A percentile compares a stretch with the other conserved stretches of the same genome.
These are phyloP conservation scores for Apiotrichum sp. DNA, from an alignment of 1,284 basidiomycete genomes.

Conservation along the genomic window DNA sequence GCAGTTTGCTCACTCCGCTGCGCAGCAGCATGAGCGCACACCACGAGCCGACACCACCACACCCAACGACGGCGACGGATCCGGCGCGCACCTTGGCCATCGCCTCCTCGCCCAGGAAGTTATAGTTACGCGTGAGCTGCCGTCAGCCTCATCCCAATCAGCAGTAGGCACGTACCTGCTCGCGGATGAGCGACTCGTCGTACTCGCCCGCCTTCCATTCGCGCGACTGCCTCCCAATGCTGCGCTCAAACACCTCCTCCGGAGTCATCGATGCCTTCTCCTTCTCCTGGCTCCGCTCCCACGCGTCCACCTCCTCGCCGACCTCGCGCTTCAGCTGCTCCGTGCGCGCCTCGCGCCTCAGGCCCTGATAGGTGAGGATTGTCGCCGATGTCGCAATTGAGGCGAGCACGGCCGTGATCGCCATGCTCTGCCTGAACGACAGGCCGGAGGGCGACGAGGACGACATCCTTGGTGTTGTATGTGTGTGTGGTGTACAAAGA, in stretches of 20 bases:
- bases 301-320: constrained; percentile 42
- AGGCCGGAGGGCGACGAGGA: constrained; percentile 9
- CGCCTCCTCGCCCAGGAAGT: constrained; percentile 85
- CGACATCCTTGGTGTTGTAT: background rate
- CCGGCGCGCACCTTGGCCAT: constrained; percentile 73
- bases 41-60: constrained; percentile 95
- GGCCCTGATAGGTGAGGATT: constrained; percentile 43
- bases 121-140: constrained; percentile 87
- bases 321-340: constrained; percentile 43
- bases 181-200: constrained; percentile 69
- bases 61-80: constrained; percentile 81
- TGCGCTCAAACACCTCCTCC: constrained; percentile 9
- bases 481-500: background rate
- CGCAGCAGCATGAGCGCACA: constrained; percentile 88
- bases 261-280: background rate
- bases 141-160: background rate
- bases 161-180: constrained; percentile 48
- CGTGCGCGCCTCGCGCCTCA: constrained; percentile 41
- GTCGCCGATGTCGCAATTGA: constrained; percentile 36
- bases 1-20: constrained; percentile 47
- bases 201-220: constrained; percentile 50
- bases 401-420: constrained; percentile 40
- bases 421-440: constrained; percentile 27
- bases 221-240: constrained; percentile 9
- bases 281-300: constrained; percentile 24